phyloP scores from a whole-genome alignment of 148 eudicot genomes.

The Fagopyrum homotropicum region DNA sequence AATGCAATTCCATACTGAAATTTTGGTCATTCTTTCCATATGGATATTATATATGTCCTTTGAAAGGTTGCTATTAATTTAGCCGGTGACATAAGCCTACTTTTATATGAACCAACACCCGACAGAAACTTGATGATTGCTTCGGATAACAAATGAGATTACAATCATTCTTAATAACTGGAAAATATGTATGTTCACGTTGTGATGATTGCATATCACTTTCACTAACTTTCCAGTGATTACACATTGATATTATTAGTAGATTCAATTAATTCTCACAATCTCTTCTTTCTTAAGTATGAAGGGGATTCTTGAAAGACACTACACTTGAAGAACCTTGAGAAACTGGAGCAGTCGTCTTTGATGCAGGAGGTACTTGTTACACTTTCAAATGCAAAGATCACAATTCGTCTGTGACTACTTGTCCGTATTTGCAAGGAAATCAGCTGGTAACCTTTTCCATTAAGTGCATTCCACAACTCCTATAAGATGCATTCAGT shows the following conservation, averaged over 20 bases:
- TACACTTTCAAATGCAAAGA: not conserved
- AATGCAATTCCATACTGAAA: too few species aligned
- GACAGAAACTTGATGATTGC: too few species aligned
- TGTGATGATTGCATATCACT: not conserved
- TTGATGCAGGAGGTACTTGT: slow-evolving; percentile 55
- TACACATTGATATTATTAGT: not conserved
- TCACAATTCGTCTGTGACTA: not conserved
- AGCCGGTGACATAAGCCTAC: too few species aligned
- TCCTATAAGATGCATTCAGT: not conserved
- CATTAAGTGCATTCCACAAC: not conserved
- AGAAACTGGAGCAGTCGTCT: slow-evolving; percentile 66
- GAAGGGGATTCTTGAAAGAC: slow-evolving; percentile 65
- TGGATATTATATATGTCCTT: too few species aligned
- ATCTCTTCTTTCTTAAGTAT: slow-evolving; percentile 34
- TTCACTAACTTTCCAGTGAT: not conserved
- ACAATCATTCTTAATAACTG: too few species aligned
- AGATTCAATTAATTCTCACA: not conserved
- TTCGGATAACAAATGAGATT: too few species aligned
- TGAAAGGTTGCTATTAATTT: too few species aligned
- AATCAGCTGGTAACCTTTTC: not conserved
- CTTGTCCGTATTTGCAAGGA: not conserved
- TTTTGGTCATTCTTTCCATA: too few species aligned
- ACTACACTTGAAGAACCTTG: slow-evolving; percentile 70
- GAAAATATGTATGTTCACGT: not conserved
- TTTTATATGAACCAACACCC: too few species aligned